Evolutionary conservation across 306 rosid species (phyloP).

Genomic region (Malus sylvestris): DNA sequence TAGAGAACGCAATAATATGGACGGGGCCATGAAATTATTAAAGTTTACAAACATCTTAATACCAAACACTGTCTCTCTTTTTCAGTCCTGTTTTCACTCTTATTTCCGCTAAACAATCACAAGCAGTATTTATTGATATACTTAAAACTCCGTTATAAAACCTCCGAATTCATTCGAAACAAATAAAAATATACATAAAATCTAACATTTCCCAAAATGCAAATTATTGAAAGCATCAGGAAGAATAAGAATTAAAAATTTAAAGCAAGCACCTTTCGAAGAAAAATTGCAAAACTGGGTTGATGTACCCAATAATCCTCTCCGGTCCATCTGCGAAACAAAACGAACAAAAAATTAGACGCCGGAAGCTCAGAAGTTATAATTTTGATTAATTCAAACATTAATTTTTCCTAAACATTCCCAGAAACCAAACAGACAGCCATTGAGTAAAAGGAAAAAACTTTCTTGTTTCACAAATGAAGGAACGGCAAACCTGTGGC

Average conservation of each 20-base stretch:
- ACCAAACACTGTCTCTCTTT: too few species aligned
- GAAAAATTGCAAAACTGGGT: slow-evolving; percentile 50
- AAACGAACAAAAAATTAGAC: slow-evolving; percentile 7
- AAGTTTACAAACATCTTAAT: not conserved
- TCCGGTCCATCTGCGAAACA: slow-evolving; percentile 42
- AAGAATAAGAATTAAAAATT: not conserved
- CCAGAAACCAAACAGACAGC: slow-evolving; percentile 3
- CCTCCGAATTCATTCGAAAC: not conserved
- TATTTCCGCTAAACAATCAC: not conserved
- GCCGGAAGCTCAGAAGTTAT: not conserved
- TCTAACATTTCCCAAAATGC: too few species aligned
- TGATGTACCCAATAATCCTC: slow-evolving; percentile 40
- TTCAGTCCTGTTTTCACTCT: too few species aligned
- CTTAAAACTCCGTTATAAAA: not conserved
- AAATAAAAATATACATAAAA: not conserved
- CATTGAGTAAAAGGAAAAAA: not conserved
- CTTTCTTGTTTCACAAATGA: not conserved
- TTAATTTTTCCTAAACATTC: not conserved
- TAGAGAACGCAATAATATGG: too few species aligned
- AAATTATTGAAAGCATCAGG: not conserved
- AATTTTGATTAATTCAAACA: not conserved
- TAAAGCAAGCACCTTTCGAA: slow-evolving; percentile 52
- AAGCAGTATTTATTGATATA: not conserved
- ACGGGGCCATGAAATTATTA: not conserved
- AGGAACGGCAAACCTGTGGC: slow-evolving; percentile 39